Evolutionary conservation across 306 rosid genomes (phyloP).

Genomic region (Notholithocarpus densiflorus): DNA sequence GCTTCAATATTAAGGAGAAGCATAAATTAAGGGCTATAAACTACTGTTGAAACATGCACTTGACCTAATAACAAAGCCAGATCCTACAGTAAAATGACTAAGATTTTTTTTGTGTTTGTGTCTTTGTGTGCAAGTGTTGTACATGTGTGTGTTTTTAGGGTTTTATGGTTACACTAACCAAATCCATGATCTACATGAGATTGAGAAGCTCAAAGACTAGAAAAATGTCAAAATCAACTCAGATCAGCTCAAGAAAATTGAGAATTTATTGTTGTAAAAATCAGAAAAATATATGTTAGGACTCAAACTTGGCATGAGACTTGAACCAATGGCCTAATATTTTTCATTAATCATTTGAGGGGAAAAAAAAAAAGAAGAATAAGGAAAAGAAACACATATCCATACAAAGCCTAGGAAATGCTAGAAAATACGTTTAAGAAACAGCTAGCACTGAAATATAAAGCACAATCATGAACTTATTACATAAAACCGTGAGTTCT

Average conservation of each 20-base stretch:
- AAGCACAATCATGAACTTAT: neutral
- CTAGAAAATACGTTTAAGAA: conserved; percentile 3
- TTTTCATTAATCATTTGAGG: too few relatives aligned
- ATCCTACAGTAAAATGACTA: neutral
- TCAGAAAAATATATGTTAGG: too few relatives aligned
- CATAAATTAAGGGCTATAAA: too few relatives aligned
- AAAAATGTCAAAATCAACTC: neutral
- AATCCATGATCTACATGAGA: neutral
- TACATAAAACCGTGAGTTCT: neutral
- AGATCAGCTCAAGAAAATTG: neutral
- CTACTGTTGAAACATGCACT: too few relatives aligned
- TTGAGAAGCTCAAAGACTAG: neutral
- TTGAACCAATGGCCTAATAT: neutral
- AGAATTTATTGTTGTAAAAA: neutral
- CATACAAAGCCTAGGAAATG: neutral
- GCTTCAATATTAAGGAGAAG: too few relatives aligned
- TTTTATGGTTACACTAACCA: neutral
- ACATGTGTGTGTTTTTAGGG: neutral
- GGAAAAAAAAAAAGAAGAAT: neutral
- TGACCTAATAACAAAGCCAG: too few relatives aligned
- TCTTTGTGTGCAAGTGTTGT: neutral
- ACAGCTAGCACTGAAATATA: conserved; percentile 2
- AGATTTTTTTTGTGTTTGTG: neutral
- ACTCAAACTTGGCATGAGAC: too few relatives aligned
- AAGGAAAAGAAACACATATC: neutral